Percentiles rank a stretch among this genome's conserved stretches.
phyloP scores from a whole-genome alignment of 192 early-diverging fungal genomes.

The Coemansia sp. region DNA sequence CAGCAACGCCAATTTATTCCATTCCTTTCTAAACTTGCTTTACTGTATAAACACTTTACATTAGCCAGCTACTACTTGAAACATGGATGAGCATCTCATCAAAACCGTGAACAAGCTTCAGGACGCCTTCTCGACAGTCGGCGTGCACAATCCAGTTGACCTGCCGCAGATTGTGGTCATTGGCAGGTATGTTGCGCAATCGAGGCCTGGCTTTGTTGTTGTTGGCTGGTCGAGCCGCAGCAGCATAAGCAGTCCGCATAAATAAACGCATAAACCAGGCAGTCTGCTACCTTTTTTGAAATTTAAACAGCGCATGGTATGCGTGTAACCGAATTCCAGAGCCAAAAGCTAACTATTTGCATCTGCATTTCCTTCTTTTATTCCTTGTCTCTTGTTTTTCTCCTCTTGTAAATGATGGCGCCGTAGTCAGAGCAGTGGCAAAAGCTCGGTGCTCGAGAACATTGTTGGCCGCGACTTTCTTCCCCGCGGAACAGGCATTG shows the following conservation, averaged over 20 bases:
- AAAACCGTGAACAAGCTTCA: conserved; percentile 80
- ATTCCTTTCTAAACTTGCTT: background rate
- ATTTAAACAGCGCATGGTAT: no score
- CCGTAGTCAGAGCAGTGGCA: conserved; percentile 80
- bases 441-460: conserved; percentile 98
- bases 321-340: no score
- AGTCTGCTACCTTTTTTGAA: no score
- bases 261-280: background rate
- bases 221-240: background rate
- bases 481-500: conserved; percentile 95
- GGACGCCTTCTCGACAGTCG: conserved; percentile 85
- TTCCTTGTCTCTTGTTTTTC: no score
- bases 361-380: no score
- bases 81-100: conserved; percentile 60
- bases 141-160: conserved; percentile 86
- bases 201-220: background rate
- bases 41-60: background rate
- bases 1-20: background rate
- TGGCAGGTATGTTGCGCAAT: conserved; percentile 52
- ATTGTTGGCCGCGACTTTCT: conserved; percentile 99
- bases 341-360: background rate
- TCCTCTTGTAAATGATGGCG: no score
- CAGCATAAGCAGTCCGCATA: background rate
- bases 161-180: conserved; percentile 85
- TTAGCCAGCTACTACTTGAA: conserved; percentile 4